Evolutionary conservation across 352 stramenopile genomes (phyloP).

Genomic region (Globisporangium cystogenes): DNA sequence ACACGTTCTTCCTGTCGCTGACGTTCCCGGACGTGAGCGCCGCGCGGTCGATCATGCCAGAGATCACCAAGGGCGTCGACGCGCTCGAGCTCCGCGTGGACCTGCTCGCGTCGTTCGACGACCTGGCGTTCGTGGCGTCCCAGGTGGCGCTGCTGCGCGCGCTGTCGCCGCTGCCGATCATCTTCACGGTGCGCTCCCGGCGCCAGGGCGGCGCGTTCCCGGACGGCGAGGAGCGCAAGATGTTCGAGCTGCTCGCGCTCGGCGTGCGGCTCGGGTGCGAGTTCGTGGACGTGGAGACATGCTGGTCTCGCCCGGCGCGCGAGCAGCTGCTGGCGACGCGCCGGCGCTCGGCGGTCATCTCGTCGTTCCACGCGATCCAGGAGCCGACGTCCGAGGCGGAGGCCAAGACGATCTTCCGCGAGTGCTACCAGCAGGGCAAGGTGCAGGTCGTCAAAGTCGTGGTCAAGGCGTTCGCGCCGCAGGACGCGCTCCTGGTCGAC

Average conservation of each 20-base stretch:
- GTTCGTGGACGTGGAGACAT: conserved; percentile 96
- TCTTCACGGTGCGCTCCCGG: conserved; percentile 95
- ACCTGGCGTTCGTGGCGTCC: conserved; percentile 57
- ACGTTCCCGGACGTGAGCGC: conserved; percentile 62
- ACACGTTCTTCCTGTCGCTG: conserved; percentile 81
- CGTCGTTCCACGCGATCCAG: conserved; percentile 72
- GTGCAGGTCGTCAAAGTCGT: conserved; percentile 92
- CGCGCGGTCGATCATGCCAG: conserved; percentile 32
- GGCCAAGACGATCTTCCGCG: conserved; percentile 46
- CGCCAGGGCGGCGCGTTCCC: conserved; percentile 94
- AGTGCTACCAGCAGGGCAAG: conserved; percentile 58
- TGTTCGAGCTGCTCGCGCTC: conserved; percentile 85
- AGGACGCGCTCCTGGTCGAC: conserved; percentile 88
- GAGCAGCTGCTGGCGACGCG: conserved; percentile 35
- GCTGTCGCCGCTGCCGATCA: conserved; percentile 91
- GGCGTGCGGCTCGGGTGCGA: conserved; percentile 93
- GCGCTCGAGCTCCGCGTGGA: conserved; percentile 96
- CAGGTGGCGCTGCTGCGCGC: conserved; percentile 77
- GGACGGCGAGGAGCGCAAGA: conserved; percentile 83
- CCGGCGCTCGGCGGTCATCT: conserved; percentile 58
- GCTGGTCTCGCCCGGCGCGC: conserved; percentile 69
- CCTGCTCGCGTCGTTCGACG: conserved; percentile 62
- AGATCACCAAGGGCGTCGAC: conserved; percentile 86
- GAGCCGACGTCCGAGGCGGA: conserved; percentile 41
- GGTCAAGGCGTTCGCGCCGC: conserved; percentile 65